These are phyloP conservation scores for Pulicaria dysenterica DNA, from an alignment of 129 eudicot genomes.

Conservation along the genomic window DNA sequence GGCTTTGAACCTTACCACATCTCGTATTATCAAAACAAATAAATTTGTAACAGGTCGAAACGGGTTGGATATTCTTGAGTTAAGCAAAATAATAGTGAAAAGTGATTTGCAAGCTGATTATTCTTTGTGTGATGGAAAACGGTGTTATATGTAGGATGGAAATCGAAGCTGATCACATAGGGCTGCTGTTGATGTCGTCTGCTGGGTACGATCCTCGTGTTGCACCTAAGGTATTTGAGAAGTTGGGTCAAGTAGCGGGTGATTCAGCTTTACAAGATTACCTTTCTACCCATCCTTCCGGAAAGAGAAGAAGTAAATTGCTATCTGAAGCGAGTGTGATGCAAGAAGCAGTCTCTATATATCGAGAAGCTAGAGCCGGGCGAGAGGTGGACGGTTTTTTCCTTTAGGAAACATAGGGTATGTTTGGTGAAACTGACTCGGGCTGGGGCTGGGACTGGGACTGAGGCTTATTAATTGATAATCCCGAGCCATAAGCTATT, in stretches of 20 bases:
- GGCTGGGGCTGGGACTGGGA: too few relatives aligned
- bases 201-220: slow-evolving; percentile 90
- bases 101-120: neutral
- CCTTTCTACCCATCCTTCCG: slow-evolving; percentile 92
- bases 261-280: slow-evolving; percentile 73
- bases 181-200: slow-evolving; percentile 71
- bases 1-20: too few relatives aligned
- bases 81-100: too few relatives aligned
- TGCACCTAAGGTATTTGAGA: slow-evolving; percentile 81
- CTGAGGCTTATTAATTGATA: too few relatives aligned
- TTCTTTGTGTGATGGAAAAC: slow-evolving; percentile 9
- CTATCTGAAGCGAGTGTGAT: slow-evolving; percentile 67
- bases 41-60: too few relatives aligned
- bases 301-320: slow-evolving; percentile 67
- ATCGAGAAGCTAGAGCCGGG: slow-evolving; percentile 53
- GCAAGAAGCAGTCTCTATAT: slow-evolving; percentile 74
- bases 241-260: slow-evolving; percentile 62
- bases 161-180: slow-evolving; percentile 94
- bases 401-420: slow-evolving; percentile 43
- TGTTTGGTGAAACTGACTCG: too few relatives aligned
- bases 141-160: slow-evolving; percentile 66
- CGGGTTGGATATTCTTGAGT: too few relatives aligned
- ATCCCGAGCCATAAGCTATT: too few relatives aligned
- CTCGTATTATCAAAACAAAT: too few relatives aligned
- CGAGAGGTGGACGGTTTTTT: slow-evolving; percentile 68